Evolutionary conservation across 129 eudicot genomes (phyloP), one percentile per base, ranked within the genome.

Genomic region (Flaveria brownii): DNA sequence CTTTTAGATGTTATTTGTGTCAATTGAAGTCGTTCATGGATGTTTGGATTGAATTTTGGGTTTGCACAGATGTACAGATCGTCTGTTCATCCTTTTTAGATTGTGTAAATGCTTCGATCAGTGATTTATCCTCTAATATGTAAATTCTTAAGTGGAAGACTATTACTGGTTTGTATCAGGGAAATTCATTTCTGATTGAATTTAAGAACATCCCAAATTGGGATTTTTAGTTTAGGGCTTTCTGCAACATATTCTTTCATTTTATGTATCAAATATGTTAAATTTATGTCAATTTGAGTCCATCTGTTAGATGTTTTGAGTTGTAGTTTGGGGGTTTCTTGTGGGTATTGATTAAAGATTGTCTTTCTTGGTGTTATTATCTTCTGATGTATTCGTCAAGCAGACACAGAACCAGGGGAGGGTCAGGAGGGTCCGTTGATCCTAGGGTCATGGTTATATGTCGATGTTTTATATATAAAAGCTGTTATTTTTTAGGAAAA

Each of bases 321-420:
- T 68, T 75, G 68, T 4, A 7, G n/a, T 69, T 69, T 59, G 20
- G 49, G 69, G 65, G 9, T 77, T 77, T 77, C 59, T 77, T 25
- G 71, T 75, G 79, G 79, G 79, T 62, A 25, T 60, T 56, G 61
- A 69, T 77, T 68, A 77, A 69, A 68, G 70, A 69, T 77, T 54
- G 66, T 16, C 25, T 77, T 68, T 77, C 39, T 67, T 67, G 56
- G 42, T 30, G 68, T 63, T 63, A 63, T 63, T 11, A 60, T 60
- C n/a, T 60, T 12, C 9, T 51, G 66, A 28, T 66, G 43, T 72
- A n/a, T 72, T 57, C 42, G 11, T 54, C 41, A 36, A 5, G 41
- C 41, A 36, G 41, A 36, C 1, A 36, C 41, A 36, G 1, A 36
- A 36, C 41, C 41, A 36, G 7, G 1, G 41, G 41, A 36, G 41